Base-by-base conservation (phyloP, 129 eudicot genomes). In the Artemisia tridentata region DNA sequence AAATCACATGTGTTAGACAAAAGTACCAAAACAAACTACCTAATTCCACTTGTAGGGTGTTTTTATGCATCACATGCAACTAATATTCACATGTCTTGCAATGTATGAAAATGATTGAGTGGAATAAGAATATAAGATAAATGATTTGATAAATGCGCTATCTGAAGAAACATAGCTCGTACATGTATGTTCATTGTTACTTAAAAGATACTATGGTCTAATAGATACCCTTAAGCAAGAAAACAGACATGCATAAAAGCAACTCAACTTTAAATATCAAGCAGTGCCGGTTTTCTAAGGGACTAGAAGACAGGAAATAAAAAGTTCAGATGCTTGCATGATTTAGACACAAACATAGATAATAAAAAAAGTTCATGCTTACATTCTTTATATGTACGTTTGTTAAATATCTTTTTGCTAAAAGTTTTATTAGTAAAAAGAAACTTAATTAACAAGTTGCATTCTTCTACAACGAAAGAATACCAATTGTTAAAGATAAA, bases 11-110 rank as follows among this genome's bases (percentile, higher is more conserved):
- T 58, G n/a, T 58, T 23, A 58, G 7, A 58, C 8, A 8, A 56
- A 16, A 25, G 27, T 31, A 11, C 63, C 14, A 58, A 58, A 58
- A 23, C 16, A 58, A n/a, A 58, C 63, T 10, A 21, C 38, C 4
- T 58, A 20, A 58, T 51, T 51, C 63, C 63, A 19, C 16, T 20
- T 19, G 5, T 58, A 3, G n/a, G 34, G 5, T 57, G 63, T 57
- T 57, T 57, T 2, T 57, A 9, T 58, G 38, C 63, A 12, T 58
- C 63, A 58, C 63, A 21, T 58, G 63, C 63, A 11, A 18, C 25
- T 20, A 58, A 11, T 18, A 11, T 18, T n/a, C 23, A 51, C 56
- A 12, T 13, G 56, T 51, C 56, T 18, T 56, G 13, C 12, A 8
- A 57, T 21, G 14, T 1, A 56, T 17, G 27, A 56, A 21, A 17